A percentile compares a stretch with the other conserved stretches of the same genome.
phyloP scores from a whole-genome alignment of 805 yeast genomes.

The Pichia gijzeniarum region DNA sequence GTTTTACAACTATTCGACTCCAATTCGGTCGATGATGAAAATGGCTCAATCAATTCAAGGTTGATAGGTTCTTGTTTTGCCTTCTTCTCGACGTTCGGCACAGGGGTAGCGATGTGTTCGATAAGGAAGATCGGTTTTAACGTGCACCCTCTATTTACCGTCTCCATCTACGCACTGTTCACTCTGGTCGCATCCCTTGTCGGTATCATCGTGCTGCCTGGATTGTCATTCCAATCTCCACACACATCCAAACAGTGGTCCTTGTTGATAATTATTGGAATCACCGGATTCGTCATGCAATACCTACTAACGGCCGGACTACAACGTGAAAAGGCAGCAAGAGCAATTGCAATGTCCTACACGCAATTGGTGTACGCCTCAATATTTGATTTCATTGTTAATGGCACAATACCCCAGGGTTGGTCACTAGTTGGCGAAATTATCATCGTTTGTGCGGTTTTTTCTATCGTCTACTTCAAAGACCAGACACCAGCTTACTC shows the following conservation, averaged over 20 bases:
- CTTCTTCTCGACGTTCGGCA: conserved; percentile 62
- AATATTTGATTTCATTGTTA: conserved; percentile 63
- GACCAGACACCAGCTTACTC: conserved; percentile 1
- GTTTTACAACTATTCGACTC: conserved; percentile 41
- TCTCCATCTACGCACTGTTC: conserved; percentile 64
- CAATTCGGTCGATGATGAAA: background rate
- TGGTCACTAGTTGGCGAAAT: conserved; percentile 65
- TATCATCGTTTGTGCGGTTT: conserved; percentile 61
- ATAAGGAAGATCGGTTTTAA: conserved; percentile 69
- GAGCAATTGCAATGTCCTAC: conserved; percentile 70
- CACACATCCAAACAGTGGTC: conserved; percentile 59
- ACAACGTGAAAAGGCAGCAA: conserved; percentile 72
- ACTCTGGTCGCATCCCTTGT: conserved; percentile 49
- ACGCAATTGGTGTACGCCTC: conserved; percentile 74
- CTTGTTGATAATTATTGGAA: conserved; percentile 54
- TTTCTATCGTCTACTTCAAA: conserved; percentile 49
- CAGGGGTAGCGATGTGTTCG: conserved; percentile 60
- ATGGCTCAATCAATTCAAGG: conserved; percentile 28
- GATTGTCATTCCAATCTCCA: conserved; percentile 55
- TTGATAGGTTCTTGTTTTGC: conserved; percentile 60
- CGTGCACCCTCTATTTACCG: conserved; percentile 78
- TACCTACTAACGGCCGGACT: conserved; percentile 73
- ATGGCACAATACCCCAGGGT: conserved; percentile 66
- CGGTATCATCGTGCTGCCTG: conserved; percentile 51
- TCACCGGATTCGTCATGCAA: conserved; percentile 80